Evolutionary conservation across 345 rosid genomes (phyloP), one percentile per base, ranked within the genome.

Genomic region (Rhodomyrtus tomentosa): DNA sequence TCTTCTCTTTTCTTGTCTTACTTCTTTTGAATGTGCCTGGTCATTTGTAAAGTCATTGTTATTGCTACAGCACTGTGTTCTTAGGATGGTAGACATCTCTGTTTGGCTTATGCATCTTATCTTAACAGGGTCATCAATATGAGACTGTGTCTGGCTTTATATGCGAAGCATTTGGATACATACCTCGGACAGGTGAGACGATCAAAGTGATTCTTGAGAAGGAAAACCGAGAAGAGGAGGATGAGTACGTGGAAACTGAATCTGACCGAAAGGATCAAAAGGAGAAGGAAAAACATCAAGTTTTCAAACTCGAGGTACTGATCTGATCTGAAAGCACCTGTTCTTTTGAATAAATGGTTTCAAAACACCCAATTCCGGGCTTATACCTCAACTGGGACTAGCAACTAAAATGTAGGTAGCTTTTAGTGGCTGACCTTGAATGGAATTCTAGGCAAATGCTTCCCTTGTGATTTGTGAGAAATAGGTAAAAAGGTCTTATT

Each of bases 61-160:
- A 7, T n/a, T 5, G 14, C 45, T n/a, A 16, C 79, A 45, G 10
- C 9, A 10, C 79, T 38, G 56, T 55, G 25, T 55, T 29, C 53
- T 40, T 32, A 25, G 84, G n/a, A 59, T 40, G 56, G 51, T 7
- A 38, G 36, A 40, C 25, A 32, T 59, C 79, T 50, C 53, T 55
- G 74, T 56, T 48, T 83, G 51, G 50, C 54, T 68, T 29, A 38
- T 25, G 27, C 62, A 50, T 49, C 73, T 86, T 27, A n/a, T 83
- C 68, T 81, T 54, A 83, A 84, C 93, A 97, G 99, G 99, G 91
- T 79, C 96, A 94, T 91, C 99, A 96, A 87, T 97, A 96, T 24
- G 99, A 97, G 94, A 95, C 99, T 29, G 99, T 95, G 32, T 97
- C 99, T 16, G 99, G 99, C 81, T 97, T 94, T 87, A 89, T 97